Percentiles rank a stretch among this genome's conserved stretches.
Conservation (phyloP, 2,329 filamentous ascomycete species). For the Paracoccidioides lutzii region DNA sequence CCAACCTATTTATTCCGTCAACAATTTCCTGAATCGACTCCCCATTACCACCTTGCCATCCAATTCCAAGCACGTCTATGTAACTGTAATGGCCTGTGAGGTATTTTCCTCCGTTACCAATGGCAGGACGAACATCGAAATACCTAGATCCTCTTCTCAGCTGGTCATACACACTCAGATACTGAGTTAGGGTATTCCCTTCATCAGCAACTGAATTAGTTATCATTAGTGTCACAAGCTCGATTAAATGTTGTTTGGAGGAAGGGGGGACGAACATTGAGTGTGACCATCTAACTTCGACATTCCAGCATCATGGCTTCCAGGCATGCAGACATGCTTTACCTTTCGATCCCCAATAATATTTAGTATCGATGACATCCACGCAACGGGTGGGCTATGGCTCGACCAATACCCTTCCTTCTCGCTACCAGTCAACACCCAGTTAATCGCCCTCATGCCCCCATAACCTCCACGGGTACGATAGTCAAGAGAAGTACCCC, state of each 20-base stretch:
- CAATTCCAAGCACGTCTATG: not conserved
- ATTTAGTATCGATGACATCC: conserved; percentile 30
- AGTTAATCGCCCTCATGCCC: conserved; percentile 16
- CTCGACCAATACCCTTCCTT: conserved; percentile 24
- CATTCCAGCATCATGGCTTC: conserved; percentile 41
- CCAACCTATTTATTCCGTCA: conserved; percentile 1
- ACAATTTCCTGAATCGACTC: not conserved
- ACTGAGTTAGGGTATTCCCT: conserved; percentile 35
- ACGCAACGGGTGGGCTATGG: conserved; percentile 21
- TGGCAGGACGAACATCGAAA: conserved; percentile 37
- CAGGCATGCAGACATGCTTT: conserved; percentile 37
- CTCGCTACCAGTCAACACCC: conserved; percentile 26
- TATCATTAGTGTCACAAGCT: not conserved
- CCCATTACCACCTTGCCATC: conserved; percentile 3
- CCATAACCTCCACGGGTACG: not conserved
- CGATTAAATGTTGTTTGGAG: not conserved
- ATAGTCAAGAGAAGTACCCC: not conserved
- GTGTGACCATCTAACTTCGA: conserved; percentile 25
- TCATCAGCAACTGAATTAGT: conserved; percentile 19
- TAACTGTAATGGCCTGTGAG: conserved; percentile 30
- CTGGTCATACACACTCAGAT: conserved; percentile 34
- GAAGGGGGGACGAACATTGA: not conserved
- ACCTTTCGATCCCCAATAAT: conserved; percentile 30
- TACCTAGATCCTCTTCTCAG: conserved; percentile 35
- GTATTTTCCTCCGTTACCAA: conserved; percentile 25